phyloP scores from a whole-genome alignment of 2,329 filamentous ascomycete species.

The Sporothrix euskadiensis region DNA sequence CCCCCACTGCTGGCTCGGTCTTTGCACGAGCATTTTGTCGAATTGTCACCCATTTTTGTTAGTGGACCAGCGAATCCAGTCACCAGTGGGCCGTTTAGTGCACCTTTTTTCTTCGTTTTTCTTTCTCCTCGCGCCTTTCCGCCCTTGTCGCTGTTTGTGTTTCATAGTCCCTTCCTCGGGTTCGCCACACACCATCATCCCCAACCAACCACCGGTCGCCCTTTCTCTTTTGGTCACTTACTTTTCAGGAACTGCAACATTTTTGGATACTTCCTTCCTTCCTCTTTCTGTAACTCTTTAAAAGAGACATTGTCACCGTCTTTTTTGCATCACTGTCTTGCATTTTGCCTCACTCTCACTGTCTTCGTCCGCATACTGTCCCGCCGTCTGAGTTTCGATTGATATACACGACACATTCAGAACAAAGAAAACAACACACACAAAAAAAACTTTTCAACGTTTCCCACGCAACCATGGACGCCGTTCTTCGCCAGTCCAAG shows the following conservation, averaged over 20 bases:
- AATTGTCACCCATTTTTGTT: not conserved
- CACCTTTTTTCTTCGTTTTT: not conserved
- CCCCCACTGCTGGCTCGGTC: not conserved
- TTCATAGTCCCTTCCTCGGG: constrained; percentile 1
- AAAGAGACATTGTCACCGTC: not conserved
- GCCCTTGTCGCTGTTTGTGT: not conserved
- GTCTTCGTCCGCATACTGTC: not conserved
- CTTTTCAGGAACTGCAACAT: not conserved
- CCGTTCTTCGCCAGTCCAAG: constrained; percentile 91
- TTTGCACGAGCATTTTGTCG: not conserved
- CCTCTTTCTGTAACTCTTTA: not conserved
- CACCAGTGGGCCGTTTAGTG: not conserved
- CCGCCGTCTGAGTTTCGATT: not conserved
- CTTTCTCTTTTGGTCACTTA: not conserved
- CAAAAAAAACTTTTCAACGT: not conserved
- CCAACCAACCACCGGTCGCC: constrained; percentile 5
- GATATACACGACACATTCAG: not conserved
- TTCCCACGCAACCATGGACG: constrained; percentile 69
- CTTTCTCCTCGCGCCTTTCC: not conserved
- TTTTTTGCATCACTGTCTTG: not conserved
- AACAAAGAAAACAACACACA: not conserved
- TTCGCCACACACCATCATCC: constrained; percentile 12
- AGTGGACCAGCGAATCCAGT: not conserved
- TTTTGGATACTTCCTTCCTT: constrained; percentile 13
- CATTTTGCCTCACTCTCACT: constrained; percentile 7